Base-by-base conservation (phyloP, 2,329 filamentous ascomycete species). In the Monilinia laxa region DNA sequence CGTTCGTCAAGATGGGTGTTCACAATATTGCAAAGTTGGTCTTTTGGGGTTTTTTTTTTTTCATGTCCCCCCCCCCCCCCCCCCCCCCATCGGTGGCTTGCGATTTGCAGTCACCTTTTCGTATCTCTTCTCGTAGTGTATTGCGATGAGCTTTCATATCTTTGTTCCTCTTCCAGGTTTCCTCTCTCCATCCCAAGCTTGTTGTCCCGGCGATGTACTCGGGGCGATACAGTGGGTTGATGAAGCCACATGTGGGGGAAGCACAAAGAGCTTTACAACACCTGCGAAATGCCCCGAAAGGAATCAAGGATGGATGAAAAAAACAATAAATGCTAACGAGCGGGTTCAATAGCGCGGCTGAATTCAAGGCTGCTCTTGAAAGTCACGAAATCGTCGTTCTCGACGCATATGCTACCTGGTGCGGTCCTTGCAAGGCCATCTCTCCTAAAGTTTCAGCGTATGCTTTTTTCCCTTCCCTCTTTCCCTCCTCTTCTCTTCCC, bases 381-480 rank as follows among this genome's bases (percentile, higher is more conserved):
- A 75, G 81, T 73, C 82, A 87, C 75, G 83, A 83, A 64, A 79
- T 90, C 71, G 85, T 96, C 73, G 81, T 97, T 69, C 81, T 98
- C 75, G 94, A 98, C 82, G 93, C 87, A 82, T 93, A 90, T 79
- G 93, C 93, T 66, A 87, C 83, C 70, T 97, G 93, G 93, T 98
- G 94, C 83, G 93, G 92, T 68, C 94, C 94, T 68, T 98, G 94
- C 90, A 97, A 93, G 84, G 85, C 88, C 74, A 95, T 97, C 75
- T 87, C 92, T 23, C 94, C 93, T 68, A 79, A 87, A 70, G 82
- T 97, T 67, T 84, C 84, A 73, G 83, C 88, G 84, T 89, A 80
- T 77, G 86, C 78, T 58, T 53, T 11, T 20, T 31, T 40, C 64
- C 38, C 55, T 53, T 45, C 63, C 18, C 66, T 23, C 55, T 49